Evolutionary conservation across 1,284 basidiomycete species (phyloP), one percentile per base, ranked within the genome.

Genomic region (Ustanciosporium gigantosporum): DNA sequence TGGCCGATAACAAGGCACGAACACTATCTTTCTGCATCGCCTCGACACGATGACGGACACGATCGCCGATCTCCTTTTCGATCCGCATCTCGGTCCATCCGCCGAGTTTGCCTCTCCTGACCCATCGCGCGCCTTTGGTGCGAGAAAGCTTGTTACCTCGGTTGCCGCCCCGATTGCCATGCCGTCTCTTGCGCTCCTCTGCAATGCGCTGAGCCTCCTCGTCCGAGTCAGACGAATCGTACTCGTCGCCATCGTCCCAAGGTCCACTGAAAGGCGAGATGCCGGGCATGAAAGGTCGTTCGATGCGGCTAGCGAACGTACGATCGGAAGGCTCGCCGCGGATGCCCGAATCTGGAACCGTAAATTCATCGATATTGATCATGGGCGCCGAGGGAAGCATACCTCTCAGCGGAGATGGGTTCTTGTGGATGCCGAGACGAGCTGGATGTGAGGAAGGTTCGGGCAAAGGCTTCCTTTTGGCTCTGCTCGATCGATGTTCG

Each of bases 101-200:
- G 7, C 73, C 73, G 3, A 76, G 56, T 43, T 76, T 76, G 19
- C 65, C 66, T 13, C 69, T 58, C n/a, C 72, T 59, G 4, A 66
- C 42, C 71, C 73, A 76, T n/a, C 74, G 58, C 24, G 61, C 52
- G 11, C 67, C 70, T 36, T 68, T 56, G 13, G 51, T 46, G 13
- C 66, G 42, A 20, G 60, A 61, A 22, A 76, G 69, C 60, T 76
- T 76, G 47, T 72, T 70, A n/a, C 73, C 73, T 7, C 73, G 64
- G 38, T 76, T 76, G 25, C 71, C 70, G 9, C 51, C 37, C 21
- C 68, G 46, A 31, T 70, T 47, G 29, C 65, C 40, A 17, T 51
- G 47, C 7, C 53, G 46, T 21, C 53, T 37, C 42, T 61, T 58
- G 27, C 59, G 49, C 31, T 69, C 66, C 16, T 46, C 46, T 8